phyloP scores from a whole-genome alignment of 1,284 basidiomycete species.

The Xanthoconium separans region DNA sequence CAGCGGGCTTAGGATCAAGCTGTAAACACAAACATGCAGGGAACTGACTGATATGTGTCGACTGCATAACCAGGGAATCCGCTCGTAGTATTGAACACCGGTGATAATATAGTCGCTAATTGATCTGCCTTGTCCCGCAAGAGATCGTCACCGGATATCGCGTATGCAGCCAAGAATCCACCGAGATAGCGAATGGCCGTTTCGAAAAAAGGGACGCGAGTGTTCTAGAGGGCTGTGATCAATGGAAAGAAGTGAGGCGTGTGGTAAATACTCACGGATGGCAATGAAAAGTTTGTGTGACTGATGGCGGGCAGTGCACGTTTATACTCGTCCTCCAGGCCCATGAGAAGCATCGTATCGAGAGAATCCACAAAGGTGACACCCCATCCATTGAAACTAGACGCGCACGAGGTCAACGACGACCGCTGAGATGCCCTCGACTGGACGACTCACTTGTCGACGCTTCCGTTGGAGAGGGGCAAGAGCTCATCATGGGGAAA shows the following conservation, averaged over 20 bases:
- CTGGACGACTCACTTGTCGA: constrained; percentile 48
- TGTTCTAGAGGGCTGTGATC: constrained; percentile 21
- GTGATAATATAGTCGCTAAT: constrained; percentile 49
- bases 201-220: constrained; percentile 70
- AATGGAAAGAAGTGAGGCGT: not conserved
- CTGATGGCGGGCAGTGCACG: constrained; percentile 69
- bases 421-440: not conserved
- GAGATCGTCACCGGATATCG: constrained; percentile 53
- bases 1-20: not conserved
- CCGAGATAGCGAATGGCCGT: constrained; percentile 87
- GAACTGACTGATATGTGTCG: constrained; percentile 44
- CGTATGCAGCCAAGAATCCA: constrained; percentile 79
- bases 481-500: constrained; percentile 59
- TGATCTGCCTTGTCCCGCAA: constrained; percentile 53
- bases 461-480: constrained; percentile 45
- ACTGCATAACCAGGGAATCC: constrained; percentile 51
- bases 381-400: constrained; percentile 83
- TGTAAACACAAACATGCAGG: not conserved
- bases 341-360: constrained; percentile 89
- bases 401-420: constrained; percentile 7
- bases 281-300: constrained; percentile 58
- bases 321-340: constrained; percentile 72
- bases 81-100: constrained; percentile 48
- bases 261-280: constrained; percentile 26
- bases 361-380: constrained; percentile 80